A percentile compares a stretch with the other conserved stretches of the same genome.
These are phyloP conservation scores for Boletus rubroflammeus DNA, from an alignment of 768 basidiomycete genomes.

Conservation along the genomic window DNA sequence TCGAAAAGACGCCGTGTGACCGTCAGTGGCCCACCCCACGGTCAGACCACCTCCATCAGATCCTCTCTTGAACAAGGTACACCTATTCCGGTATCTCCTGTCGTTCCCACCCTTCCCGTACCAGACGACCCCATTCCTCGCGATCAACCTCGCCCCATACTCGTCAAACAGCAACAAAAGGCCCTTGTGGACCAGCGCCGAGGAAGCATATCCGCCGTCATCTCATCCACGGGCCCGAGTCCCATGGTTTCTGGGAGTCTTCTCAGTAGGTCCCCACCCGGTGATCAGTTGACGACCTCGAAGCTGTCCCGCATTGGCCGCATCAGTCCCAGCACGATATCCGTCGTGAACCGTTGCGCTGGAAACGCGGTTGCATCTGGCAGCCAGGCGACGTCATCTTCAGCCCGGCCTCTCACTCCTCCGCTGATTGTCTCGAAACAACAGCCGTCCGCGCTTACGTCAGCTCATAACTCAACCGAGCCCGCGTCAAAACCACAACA, in stretches of 20 bases:
- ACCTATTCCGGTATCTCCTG: constrained; percentile 62
- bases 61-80: constrained; percentile 46
- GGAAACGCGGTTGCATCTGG: constrained; percentile 23
- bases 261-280: constrained; percentile 24
- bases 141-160: constrained; percentile 42
- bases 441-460: constrained; percentile 15
- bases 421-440: constrained; percentile 26
- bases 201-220: constrained; percentile 48
- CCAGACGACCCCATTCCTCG: constrained; percentile 54
- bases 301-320: constrained; percentile 32
- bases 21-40: constrained; percentile 48
- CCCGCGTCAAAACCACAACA: constrained; percentile 24
- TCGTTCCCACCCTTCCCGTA: constrained; percentile 58
- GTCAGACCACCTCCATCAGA: background rate
- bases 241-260: constrained; percentile 22
- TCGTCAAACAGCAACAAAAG: constrained; percentile 70
- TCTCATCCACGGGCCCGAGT: constrained; percentile 28
- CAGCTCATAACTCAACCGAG: constrained; percentile 18
- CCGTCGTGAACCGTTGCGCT: constrained; percentile 22
- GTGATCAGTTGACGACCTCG: constrained; percentile 28
- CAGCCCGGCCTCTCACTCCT: constrained; percentile 23
- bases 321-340: constrained; percentile 36
- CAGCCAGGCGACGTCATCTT: constrained; percentile 24
- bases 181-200: constrained; percentile 67
- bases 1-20: constrained; percentile 70